Evolutionary conservation across 257 asterid species (phyloP).

Genomic region (Phtheirospermum japonicum): DNA sequence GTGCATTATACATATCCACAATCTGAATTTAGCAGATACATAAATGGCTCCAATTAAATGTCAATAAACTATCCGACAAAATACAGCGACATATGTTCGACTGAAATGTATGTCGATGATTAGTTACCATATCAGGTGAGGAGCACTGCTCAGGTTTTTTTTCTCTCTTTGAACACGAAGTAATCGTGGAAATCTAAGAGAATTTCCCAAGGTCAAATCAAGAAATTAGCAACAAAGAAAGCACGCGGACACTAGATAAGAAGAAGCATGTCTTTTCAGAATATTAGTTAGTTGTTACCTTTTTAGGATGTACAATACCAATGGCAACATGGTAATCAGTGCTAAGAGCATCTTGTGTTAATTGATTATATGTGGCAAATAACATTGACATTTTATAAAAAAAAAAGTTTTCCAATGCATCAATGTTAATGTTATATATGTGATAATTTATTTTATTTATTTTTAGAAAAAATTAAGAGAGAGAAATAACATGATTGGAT

Average conservation of each 20-base stretch:
- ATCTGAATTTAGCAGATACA: constrained; percentile 47
- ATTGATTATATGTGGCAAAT: too few species aligned
- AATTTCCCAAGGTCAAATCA: constrained; percentile 60
- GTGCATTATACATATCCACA: constrained; percentile 75
- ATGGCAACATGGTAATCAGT: constrained; percentile 93
- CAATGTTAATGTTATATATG: too few species aligned
- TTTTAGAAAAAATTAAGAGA: too few species aligned
- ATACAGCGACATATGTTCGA: not conserved
- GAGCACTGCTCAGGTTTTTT: constrained; percentile 88
- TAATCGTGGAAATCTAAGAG: constrained; percentile 83
- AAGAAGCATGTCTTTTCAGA: too few species aligned
- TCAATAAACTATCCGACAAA: not conserved
- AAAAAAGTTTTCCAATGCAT: too few species aligned
- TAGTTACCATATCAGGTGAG: constrained; percentile 71
- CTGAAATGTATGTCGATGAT: constrained; percentile 5
- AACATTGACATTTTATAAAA: too few species aligned
- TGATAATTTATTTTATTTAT: too few species aligned
- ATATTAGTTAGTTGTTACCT: too few species aligned
- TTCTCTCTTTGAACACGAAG: constrained; percentile 81
- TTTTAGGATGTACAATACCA: constrained; percentile 73
- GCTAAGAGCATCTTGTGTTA: too few species aligned
- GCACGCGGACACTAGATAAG: too few species aligned
- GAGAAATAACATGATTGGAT: too few species aligned
- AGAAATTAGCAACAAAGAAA: not conserved
- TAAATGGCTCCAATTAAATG: constrained; percentile 21